A percentile compares a stretch with the other conserved stretches of the same genome.
Conservation (phyloP, 129 eudicot genomes). For the Lactuca saligna region DNA sequence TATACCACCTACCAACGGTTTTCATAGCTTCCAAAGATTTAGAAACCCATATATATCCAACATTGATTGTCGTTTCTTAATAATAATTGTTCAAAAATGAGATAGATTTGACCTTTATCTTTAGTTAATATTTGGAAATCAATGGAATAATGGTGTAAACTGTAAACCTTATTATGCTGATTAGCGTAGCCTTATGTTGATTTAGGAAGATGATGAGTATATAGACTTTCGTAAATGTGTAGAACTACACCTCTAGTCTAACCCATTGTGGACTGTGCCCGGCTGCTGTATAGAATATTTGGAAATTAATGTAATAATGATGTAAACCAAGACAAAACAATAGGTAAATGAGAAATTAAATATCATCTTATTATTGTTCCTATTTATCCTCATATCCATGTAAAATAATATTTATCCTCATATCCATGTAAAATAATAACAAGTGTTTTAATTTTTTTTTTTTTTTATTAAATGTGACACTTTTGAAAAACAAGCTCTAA, state of each 20-base stretch:
- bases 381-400: no score
- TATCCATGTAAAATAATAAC: no score
- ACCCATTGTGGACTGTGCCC: not conserved
- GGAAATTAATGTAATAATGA: not conserved
- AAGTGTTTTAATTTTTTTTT: no score
- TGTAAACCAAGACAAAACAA: not conserved
- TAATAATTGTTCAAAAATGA: not conserved
- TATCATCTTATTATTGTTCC: no score
- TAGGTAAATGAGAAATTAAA: not conserved
- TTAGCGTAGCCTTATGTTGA: not conserved
- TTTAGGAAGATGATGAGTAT: not conserved
- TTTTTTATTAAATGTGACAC: no score
- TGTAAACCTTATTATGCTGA: no score
- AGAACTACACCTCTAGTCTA: not conserved
- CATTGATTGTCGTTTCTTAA: not conserved
- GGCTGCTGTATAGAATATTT: not conserved
- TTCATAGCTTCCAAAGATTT: not conserved
- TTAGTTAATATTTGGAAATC: no score
- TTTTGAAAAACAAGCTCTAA: no score
- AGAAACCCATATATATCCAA: not conserved
- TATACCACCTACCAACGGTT: conserved; percentile 22
- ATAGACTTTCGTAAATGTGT: not conserved
- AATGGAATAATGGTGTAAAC: not conserved
- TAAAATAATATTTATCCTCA: no score
- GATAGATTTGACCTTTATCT: not conserved